phyloP scores from a whole-genome alignment of 176 grass and related monocot genomes.

The Musa schizocarpa region DNA sequence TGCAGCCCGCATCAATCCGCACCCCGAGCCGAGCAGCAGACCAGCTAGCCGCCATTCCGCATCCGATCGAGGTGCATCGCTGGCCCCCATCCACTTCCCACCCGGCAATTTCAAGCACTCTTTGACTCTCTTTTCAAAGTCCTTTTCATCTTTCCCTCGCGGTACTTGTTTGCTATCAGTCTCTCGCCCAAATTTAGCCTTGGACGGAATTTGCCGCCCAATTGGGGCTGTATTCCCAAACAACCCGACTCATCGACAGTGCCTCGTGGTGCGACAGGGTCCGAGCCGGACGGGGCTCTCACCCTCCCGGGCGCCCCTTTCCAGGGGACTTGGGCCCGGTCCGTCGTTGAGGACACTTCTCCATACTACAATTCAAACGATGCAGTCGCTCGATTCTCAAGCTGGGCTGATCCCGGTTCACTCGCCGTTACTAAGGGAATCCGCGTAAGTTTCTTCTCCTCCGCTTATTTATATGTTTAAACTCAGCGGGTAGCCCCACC shows the following conservation, averaged over 20 bases:
- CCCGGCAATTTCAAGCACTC: too few relatives aligned
- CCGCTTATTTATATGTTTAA: conserved; percentile 10
- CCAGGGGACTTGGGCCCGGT: conserved; percentile 9
- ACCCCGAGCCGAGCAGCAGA: too few relatives aligned
- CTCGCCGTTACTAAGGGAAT: conserved; percentile 42
- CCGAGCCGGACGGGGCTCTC: conserved; percentile 15
- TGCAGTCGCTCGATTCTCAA: conserved; percentile 15
- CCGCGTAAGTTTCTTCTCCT: conserved; percentile 18
- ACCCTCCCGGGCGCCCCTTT: conserved; percentile 5
- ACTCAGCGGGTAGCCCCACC: not conserved
- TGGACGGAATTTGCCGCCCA: conserved; percentile 30
- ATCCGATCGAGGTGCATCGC: too few relatives aligned
- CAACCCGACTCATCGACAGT: too few relatives aligned
- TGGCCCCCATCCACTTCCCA: too few relatives aligned
- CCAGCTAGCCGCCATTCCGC: too few relatives aligned
- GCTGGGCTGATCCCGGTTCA: conserved; percentile 31
- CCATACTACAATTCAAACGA: conserved; percentile 25
- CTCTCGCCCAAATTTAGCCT: conserved; percentile 65
- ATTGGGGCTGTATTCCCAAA: too few relatives aligned
- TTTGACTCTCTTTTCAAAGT: conserved; percentile 79
- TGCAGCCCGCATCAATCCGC: too few relatives aligned
- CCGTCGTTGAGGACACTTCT: conserved; percentile 25
- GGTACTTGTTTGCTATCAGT: conserved; percentile 68
- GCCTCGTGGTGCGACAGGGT: too few relatives aligned
- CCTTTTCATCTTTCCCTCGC: conserved; percentile 66